Conservation (phyloP, 176 grass and related monocot species). For the Carex parvula region DNA sequence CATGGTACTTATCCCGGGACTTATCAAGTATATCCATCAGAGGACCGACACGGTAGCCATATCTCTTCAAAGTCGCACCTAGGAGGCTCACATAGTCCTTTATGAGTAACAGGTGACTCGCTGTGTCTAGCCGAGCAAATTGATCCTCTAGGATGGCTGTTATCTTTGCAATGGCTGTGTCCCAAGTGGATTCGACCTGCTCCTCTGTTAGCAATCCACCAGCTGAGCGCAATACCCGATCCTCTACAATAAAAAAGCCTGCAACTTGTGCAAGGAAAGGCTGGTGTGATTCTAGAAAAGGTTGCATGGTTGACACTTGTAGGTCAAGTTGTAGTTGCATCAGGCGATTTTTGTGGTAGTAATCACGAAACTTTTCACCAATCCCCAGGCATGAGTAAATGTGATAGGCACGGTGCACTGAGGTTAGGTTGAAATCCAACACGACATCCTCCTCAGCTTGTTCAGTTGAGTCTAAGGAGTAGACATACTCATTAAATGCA, state of each 20-base stretch:
- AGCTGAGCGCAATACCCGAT: slow-evolving; percentile 56
- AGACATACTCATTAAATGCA: slow-evolving; percentile 50
- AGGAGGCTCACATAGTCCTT: slow-evolving; percentile 70
- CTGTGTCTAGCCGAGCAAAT: slow-evolving; percentile 49
- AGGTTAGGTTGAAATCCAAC: slow-evolving; percentile 59
- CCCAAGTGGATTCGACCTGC: slow-evolving; percentile 64
- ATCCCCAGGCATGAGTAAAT: slow-evolving; percentile 53
- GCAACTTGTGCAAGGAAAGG: slow-evolving; percentile 66
- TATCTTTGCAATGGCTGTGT: slow-evolving; percentile 59
- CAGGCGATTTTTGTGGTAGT: slow-evolving; percentile 69
- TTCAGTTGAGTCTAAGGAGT: slow-evolving; percentile 49
- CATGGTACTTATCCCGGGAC: slow-evolving; percentile 58
- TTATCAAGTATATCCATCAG: slow-evolving; percentile 63
- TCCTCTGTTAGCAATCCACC: slow-evolving; percentile 63
- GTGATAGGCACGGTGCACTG: slow-evolving; percentile 59
- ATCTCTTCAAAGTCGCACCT: slow-evolving; percentile 44
- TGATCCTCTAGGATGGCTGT: slow-evolving; percentile 59
- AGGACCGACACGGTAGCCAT: slow-evolving; percentile 42
- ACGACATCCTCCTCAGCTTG: slow-evolving; percentile 45
- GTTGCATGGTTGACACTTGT: slow-evolving; percentile 54
- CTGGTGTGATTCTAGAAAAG: slow-evolving; percentile 70
- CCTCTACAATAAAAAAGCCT: slow-evolving; percentile 83
- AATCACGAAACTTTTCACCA: slow-evolving; percentile 60
- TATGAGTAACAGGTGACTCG: slow-evolving; percentile 58
- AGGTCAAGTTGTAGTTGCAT: slow-evolving; percentile 83